Evolutionary conservation across 1,284 basidiomycete species (phyloP).

Genomic region (Ganoderma boninense): DNA sequence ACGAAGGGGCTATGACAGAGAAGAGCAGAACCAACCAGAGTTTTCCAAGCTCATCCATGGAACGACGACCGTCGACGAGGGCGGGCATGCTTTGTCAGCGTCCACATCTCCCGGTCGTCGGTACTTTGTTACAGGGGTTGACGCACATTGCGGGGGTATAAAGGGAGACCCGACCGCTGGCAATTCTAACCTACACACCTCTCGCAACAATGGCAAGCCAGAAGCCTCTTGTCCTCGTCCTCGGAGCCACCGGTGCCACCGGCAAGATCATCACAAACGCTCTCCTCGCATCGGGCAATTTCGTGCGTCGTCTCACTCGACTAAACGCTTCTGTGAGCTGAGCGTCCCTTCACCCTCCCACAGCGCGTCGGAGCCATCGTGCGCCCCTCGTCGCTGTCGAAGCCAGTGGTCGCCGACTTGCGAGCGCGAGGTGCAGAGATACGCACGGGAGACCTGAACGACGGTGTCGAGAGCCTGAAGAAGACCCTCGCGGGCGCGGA

Average conservation of each 20-base stretch:
- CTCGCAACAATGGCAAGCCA: not conserved
- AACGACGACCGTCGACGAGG: no score
- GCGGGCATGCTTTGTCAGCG: constrained; percentile 2
- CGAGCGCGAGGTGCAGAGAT: constrained; percentile 23
- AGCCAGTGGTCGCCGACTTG: constrained; percentile 13
- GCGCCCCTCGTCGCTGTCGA: constrained; percentile 21
- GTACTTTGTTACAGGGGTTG: not conserved
- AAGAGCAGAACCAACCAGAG: not conserved
- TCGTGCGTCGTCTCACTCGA: constrained; percentile 21
- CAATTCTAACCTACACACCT: no score
- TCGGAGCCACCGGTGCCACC: constrained; percentile 34
- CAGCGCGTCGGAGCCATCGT: constrained; percentile 21
- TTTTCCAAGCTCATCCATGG: not conserved
- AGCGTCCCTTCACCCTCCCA: no score
- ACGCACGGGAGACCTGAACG: constrained; percentile 21
- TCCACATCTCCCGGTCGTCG: not conserved
- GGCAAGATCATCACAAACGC: constrained; percentile 28
- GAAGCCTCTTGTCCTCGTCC: constrained; percentile 33
- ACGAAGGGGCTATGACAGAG: not conserved
- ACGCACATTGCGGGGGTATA: not conserved
- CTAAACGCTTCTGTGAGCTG: no score
- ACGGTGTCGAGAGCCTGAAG: constrained; percentile 18
- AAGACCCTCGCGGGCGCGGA: constrained; percentile 24
- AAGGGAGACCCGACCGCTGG: not conserved
- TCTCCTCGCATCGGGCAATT: constrained; percentile 25